Conservation (phyloP, 768 basidiomycete species). For the Lactifluus volemus region DNA sequence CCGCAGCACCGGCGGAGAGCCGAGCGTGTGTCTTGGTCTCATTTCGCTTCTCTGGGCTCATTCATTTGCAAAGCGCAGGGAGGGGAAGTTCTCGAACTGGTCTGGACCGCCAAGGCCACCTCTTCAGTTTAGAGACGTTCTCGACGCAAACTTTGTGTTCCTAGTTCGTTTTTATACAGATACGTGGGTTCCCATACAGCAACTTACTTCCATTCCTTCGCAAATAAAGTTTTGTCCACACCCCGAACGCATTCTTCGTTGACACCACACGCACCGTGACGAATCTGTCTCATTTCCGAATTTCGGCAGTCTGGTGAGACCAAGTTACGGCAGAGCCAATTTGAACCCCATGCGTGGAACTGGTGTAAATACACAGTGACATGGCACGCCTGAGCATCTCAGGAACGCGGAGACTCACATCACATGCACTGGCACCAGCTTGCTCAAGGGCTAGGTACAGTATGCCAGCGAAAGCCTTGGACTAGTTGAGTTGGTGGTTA, state of each 20-base stretch:
- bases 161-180: not conserved
- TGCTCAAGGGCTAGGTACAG: not conserved
- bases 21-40: not conserved
- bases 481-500: not conserved
- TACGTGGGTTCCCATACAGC: not conserved
- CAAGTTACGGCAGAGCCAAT: not conserved
- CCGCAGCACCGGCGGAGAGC: not conserved
- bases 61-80: not conserved
- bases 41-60: not conserved
- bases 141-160: not conserved
- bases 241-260: not conserved
- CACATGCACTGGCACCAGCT: not conserved
- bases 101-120: not conserved
- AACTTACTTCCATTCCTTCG: too few species aligned
- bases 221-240: not conserved
- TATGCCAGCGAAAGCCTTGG: not conserved
- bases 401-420: not conserved
- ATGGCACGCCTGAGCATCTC: not conserved
- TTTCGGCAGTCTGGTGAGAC: not conserved
- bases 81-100: not conserved
- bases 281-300: not conserved
- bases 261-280: not conserved
- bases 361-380: not conserved
- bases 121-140: not conserved
- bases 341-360: not conserved